These are phyloP conservation scores for Santalum album DNA, from an alignment of 164 flowering plant species.

Conservation along the genomic window DNA sequence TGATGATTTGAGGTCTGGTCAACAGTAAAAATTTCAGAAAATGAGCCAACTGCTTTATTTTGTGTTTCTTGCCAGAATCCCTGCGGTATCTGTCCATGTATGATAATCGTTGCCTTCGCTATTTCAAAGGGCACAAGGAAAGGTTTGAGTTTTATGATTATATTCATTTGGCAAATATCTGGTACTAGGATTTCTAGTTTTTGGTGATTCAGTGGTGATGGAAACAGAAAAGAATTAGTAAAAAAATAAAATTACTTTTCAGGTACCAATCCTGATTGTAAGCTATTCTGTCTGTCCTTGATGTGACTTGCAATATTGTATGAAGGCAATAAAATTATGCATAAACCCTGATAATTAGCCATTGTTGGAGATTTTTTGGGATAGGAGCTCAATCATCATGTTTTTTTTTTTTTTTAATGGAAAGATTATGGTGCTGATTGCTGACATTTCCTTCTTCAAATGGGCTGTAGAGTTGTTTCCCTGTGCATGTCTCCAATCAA, in stretches of 20 bases:
- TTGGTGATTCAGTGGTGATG: neutral
- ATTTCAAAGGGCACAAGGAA: conserved; percentile 93
- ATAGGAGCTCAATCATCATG: no score
- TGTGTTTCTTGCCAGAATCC: conserved; percentile 47
- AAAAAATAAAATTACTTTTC: no score
- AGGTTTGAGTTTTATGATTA: conserved; percentile 37
- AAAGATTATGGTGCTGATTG: neutral
- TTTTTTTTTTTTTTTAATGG: neutral
- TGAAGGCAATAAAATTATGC: no score
- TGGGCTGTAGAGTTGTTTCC: conserved; percentile 62
- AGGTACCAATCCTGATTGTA: no score
- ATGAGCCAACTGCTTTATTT: neutral
- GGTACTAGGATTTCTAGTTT: neutral
- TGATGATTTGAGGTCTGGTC: conserved; percentile 2
- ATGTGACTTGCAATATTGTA: no score
- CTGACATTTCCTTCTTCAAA: neutral
- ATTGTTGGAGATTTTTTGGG: neutral
- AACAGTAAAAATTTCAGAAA: neutral
- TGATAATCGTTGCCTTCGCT: conserved; percentile 93
- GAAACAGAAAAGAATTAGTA: neutral
- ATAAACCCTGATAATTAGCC: no score
- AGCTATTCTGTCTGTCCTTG: no score
- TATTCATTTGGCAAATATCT: conserved; percentile 1
- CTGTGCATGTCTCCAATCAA: conserved; percentile 97
- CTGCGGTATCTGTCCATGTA: conserved; percentile 90